Base-by-base conservation (phyloP, 805 yeast genomes). In the Tetrapisispora arboricola region DNA sequence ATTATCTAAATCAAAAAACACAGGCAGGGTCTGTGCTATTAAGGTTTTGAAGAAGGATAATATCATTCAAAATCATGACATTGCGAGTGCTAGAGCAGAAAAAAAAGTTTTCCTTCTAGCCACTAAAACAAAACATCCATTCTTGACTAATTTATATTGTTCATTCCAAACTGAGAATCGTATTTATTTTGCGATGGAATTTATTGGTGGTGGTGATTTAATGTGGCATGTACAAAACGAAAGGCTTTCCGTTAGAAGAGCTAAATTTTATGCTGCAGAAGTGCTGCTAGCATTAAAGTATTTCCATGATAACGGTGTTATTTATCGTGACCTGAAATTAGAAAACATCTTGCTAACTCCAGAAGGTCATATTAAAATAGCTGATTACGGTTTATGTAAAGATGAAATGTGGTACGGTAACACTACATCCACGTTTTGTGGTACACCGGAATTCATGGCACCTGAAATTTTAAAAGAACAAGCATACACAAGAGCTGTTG, bases 381-480 rank as follows among this genome's bases (percentile, higher is more conserved):
- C 94, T 24, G 99, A 92, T 65, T 92, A 90, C 58, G 99, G 99
- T 39, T 72, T 92, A 51, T 92, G 99, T 72, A 92, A 92, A 62
- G 97, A 87, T 53, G 83, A 74, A 38, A 85, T 85, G 94, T 80
- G 86, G 80, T 70, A 67, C 58, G 87, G 86, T 11, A 77, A 73
- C 50, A 85, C 88, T 16, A 92, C 96, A 0, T 80, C 85, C 4
- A 92, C 98, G 0, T 92, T 90, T 68, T 92, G 98, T 69, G 98
- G 99, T 52, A 92, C 99, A 2, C 99, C 99, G 0, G 98, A 92
- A 62, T 84, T 92, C 51, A 92, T 92, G 95, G 99, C 98, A 1
- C 99, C 99, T 0, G 99, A 92, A 63, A 90, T 92, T 50, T 70
- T 92, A 56, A 80, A 85, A 48, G 97, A 92, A 41, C 94, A 88